These are phyloP conservation scores for Candida ipomoeae DNA, from an alignment of 805 yeast species.

Conservation along the genomic window DNA sequence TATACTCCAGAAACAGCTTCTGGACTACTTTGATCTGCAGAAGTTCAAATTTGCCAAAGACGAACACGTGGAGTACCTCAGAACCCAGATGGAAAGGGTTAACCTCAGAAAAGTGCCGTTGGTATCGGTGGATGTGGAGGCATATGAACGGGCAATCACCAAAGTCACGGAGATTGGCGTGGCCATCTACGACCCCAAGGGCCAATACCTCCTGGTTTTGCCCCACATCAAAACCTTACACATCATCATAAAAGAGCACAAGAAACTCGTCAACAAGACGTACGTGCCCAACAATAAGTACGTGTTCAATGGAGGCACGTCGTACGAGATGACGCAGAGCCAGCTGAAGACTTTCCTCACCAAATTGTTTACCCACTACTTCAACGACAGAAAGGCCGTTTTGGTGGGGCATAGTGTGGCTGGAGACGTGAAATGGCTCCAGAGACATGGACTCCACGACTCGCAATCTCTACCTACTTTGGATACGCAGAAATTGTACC, in stretches of 20 bases:
- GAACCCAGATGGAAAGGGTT: slow-evolving; percentile 18
- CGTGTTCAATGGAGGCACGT: slow-evolving; percentile 20
- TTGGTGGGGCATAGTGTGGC: slow-evolving; percentile 18
- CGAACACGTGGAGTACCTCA: slow-evolving; percentile 8
- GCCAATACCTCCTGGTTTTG: slow-evolving; percentile 12
- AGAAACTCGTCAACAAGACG: slow-evolving; percentile 13
- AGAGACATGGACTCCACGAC: slow-evolving; percentile 10
- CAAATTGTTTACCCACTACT: slow-evolving; percentile 15
- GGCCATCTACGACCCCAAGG: slow-evolving; percentile 22
- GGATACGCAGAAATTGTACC: slow-evolving; percentile 20
- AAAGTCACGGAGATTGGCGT: slow-evolving; percentile 25
- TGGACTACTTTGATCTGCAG: slow-evolving; percentile 10
- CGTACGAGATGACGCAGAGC: slow-evolving; percentile 14
- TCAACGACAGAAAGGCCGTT: slow-evolving; percentile 15
- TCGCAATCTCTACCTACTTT: slow-evolving; percentile 11
- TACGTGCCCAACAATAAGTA: slow-evolving; percentile 23
- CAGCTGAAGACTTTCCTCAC: slow-evolving; percentile 12
- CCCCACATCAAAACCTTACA: slow-evolving; percentile 21
- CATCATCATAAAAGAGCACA: slow-evolving; percentile 20
- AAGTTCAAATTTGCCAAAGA: slow-evolving; percentile 10
- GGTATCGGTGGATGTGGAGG: slow-evolving; percentile 28
- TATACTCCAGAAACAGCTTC: slow-evolving; percentile 4
- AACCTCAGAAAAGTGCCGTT: slow-evolving; percentile 21
- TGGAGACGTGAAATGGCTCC: slow-evolving; percentile 18
- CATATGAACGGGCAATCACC: slow-evolving; percentile 17